Evolutionary conservation across 2,329 filamentous ascomycete species (phyloP), one percentile per base, ranked within the genome.

Genomic region (Akanthomyces muscarius): DNA sequence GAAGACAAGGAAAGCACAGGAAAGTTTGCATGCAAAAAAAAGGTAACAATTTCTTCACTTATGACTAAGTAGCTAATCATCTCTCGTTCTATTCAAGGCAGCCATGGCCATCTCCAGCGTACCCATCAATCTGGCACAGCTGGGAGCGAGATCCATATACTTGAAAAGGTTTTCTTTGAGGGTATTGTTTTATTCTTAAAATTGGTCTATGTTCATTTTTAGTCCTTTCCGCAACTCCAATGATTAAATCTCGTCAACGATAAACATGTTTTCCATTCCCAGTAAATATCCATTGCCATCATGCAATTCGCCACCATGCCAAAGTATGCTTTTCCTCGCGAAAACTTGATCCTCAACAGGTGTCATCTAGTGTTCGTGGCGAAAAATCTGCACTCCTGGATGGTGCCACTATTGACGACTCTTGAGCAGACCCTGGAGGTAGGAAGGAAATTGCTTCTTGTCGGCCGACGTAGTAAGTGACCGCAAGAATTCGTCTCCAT

Each of bases 381-480:
- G 30, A 25, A 48, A 4, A 28, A 16, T 33, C 18, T 5, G 23
- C 11, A 5, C 5, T 21, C n/a, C 10, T 36, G 52, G 25, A 23
- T 28, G 5, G n/a, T 18, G 5, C 48, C 25, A 21, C 23, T 71
- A 73, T 65, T 72, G 70, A 62, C 80, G 73, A 66, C 71, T 77
- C 72, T 82, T 86, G 60, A 86, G 69, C 48, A 89, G 78, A 13
- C 77, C 78, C 66, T 83, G 80, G 52, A 93, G 76, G 69, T 91
- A 93, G 48, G 81, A 80, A 21, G 86, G 81, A 64, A 91, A 86
- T 0, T 78, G 77, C 68, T 87, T 89, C 66, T 82, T 83, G 68
- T 88, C 86, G 18, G 77, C 78, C 13, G 81, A 81, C 23, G 83
- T 85, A 1, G 83, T 86, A 75, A 89, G 76, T 47, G 78, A 79